Evolutionary conservation across 306 rosid species (phyloP), one percentile per base, ranked within the genome.

Genomic region (Sicyos baderoa): DNA sequence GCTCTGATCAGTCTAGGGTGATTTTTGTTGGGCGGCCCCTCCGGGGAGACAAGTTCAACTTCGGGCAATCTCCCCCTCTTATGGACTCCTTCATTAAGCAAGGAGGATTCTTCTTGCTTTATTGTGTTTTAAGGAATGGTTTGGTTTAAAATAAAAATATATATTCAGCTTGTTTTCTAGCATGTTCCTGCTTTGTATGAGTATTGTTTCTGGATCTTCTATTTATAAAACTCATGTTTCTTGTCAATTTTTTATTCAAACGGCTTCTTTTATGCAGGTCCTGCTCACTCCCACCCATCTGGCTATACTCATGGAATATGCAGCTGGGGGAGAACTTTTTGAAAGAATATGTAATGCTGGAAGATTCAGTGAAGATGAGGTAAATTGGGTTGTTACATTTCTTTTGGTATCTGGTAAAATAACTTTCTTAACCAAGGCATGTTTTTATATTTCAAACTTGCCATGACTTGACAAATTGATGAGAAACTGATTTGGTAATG

Each of bases 341-440:
- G 97, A 85, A 78, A 90, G 92, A 79, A 94, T 94, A 77, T 88
- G 97, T 79, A 86, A 78, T 74, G 99, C 99, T 6, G 99, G 99
- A 61, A 88, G 96, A 86, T 94, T 94, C 82, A 83, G 89, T 63
- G 99, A 94, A 75, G 99, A 94, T 54, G 99, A 94, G 97, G 99
- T 93, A 76, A 54, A 21, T 53, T 66, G 25, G 57, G 23, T 66
- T 47, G 71, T 44, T 13, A 48, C 13, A 22, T 64, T 44, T 44
- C 2, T 54, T 50, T 73, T 67, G 17, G n/a, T 27, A 68, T 50
- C n/a, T 68, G 71, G 54, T 66, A 6, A 7, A 66, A 22, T 8
- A 11, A 66, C 17, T 22, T 66, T 66, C 40, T 65, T 22, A 45
- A 62, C 8, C 9, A 51, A 68, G 32, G 47, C 44, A 22, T 67